phyloP scores from a whole-genome alignment of 192 early-diverging fungal species.

The Pecoramyces ruminantium region DNA sequence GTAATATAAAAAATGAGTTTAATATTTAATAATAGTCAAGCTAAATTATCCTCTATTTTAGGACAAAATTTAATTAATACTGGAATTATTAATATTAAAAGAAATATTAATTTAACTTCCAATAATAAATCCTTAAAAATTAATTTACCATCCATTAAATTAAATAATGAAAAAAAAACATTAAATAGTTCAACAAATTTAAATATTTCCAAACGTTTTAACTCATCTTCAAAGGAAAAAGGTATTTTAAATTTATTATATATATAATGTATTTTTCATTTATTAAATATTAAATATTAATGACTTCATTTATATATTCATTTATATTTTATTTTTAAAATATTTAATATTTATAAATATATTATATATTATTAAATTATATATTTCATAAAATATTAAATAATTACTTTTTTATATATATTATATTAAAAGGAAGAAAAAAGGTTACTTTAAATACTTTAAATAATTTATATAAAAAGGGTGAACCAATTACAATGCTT shows the following conservation, averaged over 20 bases:
- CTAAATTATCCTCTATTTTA: background rate
- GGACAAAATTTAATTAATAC: background rate
- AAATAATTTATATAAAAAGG: slow-evolving; percentile 44
- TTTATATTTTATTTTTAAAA: no score
- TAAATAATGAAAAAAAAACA: background rate
- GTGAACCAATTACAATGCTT: slow-evolving; percentile 76
- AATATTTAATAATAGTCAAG: background rate
- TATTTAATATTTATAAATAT: no score
- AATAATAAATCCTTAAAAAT: background rate
- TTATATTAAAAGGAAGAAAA: slow-evolving; percentile 8
- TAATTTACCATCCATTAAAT: background rate
- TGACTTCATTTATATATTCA: no score
- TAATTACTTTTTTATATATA: no score
- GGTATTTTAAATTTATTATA: background rate
- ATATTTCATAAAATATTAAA: no score
- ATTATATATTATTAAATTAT: no score
- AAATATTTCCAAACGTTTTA: background rate
- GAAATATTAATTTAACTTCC: background rate
- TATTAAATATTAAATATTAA: no score
- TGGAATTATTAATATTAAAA: background rate
- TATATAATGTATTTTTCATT: no score
- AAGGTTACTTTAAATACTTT: slow-evolving; percentile 84
- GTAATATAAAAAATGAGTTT: background rate
- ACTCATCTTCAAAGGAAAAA: background rate
- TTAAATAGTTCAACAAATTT: background rate